Evolutionary conservation across 371 early-diverging fungal species (phyloP), one percentile per base, ranked within the genome.

Genomic region (Apophysomyces variabilis): DNA sequence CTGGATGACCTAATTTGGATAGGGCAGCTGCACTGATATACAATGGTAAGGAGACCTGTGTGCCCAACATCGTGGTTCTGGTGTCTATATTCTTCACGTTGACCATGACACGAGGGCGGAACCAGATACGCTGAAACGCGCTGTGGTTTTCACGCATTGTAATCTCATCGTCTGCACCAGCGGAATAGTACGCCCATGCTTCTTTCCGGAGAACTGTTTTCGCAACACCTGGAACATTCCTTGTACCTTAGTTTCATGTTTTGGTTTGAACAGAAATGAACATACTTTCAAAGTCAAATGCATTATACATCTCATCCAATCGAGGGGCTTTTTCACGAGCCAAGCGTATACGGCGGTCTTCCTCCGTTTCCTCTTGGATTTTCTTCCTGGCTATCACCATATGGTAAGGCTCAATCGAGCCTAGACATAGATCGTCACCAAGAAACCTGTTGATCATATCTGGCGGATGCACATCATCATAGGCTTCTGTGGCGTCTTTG

Each of bases 141-240:
- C 61, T 80, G 57, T 82, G 84, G 73, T 96, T 96, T 66, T 93
- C 95, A 26, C 83, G 73, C 71, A 92, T 73, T 5, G 95, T 90
- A 41, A 93, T 82, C 83, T 94, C 93, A 70, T 93, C 93, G 67
- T 93, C 92, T 4, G 93, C 84, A 11, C 93, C 93, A n/a, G 88
- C 88, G 61, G 84, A 81, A 70, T 92, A 95, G 74, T 95, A 96
- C 50, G 87, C 92, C 94, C 94, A 94, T 5, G 93, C 92, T 59
- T 90, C 87, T 12, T 80, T 70, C 50, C 68, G 78, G 45, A 91
- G 67, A 0, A 83, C 76, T 26, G 68, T 66, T 44, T 77, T 71
- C 7, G 93, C 93, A 11, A 89, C 81, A 12, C 82, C 80, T 85
- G 72, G 80, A 54, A 97, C 80, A 67, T 89, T 85, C 4, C 98